Percentiles rank a stretch among this genome's conserved stretches.
phyloP scores from a whole-genome alignment of 2,329 filamentous ascomycete species.

The Parastagonospora nodorum region DNA sequence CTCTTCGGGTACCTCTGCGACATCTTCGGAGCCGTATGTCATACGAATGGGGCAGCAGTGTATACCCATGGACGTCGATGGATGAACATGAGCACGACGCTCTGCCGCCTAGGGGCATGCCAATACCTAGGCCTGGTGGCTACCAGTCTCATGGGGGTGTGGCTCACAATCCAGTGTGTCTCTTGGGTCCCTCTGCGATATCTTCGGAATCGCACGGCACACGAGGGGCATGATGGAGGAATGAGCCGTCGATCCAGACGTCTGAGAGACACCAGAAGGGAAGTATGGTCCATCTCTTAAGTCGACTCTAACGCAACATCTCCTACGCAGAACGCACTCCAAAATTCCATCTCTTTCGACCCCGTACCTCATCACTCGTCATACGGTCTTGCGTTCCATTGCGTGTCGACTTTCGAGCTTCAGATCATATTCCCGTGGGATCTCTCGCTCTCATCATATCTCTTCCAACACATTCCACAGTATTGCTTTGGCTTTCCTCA shows the following conservation, averaged over 20 bases:
- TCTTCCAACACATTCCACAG: background rate
- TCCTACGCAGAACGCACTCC: background rate
- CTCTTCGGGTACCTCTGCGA: constrained; percentile 1
- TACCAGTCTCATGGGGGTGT: background rate
- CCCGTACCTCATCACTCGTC: too few species aligned
- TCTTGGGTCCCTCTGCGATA: constrained; percentile 2
- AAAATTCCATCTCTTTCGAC: background rate
- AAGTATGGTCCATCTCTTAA: constrained; percentile 9
- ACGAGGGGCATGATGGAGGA: background rate
- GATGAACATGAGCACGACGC: background rate
- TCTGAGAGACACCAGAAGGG: constrained; percentile 4
- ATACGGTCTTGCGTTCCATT: background rate
- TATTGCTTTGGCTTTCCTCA: constrained; percentile 8
- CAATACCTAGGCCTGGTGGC: constrained; percentile 2
- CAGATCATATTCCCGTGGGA: constrained; percentile 9
- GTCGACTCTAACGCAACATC: constrained; percentile 1
- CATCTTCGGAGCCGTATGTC: constrained; percentile 5
- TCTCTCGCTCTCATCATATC: constrained; percentile 2
- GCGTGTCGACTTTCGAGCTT: background rate
- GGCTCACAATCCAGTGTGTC: background rate
- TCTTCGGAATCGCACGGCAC: constrained; percentile 5
- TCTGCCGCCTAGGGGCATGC: background rate
- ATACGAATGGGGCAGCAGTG: background rate
- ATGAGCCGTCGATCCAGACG: background rate
- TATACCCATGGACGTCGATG: constrained; percentile 1